phyloP scores from a whole-genome alignment of 148 eudicot species.

The Silene conica region DNA sequence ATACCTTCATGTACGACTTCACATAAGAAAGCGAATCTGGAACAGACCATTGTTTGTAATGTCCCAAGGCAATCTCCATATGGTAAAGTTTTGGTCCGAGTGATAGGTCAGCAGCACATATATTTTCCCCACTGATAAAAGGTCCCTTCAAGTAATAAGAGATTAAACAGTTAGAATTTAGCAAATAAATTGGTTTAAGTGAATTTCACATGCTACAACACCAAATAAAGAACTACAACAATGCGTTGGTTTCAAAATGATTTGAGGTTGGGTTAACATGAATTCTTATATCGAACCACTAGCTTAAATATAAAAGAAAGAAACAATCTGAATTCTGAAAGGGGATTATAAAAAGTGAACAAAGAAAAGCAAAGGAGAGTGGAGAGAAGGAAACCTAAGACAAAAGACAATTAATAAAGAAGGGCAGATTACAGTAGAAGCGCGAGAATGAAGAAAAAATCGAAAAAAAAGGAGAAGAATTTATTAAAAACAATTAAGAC shows the following conservation, averaged over 20 bases:
- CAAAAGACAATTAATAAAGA: not conserved
- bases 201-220: not conserved
- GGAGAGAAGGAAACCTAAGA: not conserved
- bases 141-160: conserved; percentile 63
- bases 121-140: conserved; percentile 61
- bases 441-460: not conserved
- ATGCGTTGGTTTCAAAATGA: not conserved
- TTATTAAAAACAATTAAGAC: too few relatives aligned
- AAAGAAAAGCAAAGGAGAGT: not conserved
- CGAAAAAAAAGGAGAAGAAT: not conserved
- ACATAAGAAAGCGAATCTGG: conserved; percentile 70
- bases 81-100: conserved; percentile 96
- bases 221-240: not conserved
- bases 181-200: conserved; percentile 1
- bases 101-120: conserved; percentile 81
- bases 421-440: not conserved
- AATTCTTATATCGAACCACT: not conserved
- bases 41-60: conserved; percentile 83
- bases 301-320: not conserved
- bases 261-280: not conserved
- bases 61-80: conserved; percentile 72
- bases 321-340: not conserved
- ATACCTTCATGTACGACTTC: conserved; percentile 88
- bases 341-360: not conserved
- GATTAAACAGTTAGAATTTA: conserved; percentile 3